Conservation (phyloP, 176 grass and related monocot genomes). For the Carex littledalei region DNA sequence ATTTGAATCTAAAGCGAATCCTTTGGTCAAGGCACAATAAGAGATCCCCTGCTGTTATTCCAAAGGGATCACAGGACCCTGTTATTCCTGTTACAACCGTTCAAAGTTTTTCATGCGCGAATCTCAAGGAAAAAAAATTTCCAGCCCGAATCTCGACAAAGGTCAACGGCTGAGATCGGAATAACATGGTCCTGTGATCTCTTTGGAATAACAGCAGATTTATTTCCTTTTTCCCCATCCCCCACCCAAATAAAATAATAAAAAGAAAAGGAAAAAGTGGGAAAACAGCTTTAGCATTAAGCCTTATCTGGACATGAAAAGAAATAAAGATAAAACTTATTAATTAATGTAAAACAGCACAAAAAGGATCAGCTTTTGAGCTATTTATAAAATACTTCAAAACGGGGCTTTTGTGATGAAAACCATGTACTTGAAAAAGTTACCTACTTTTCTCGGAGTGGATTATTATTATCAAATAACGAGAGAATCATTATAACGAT, state of each 20-base stretch:
- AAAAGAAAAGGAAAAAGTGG: constrained; percentile 7
- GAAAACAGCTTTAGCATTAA: constrained; percentile 2
- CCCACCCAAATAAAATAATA: constrained; percentile 10
- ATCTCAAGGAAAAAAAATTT: too few species aligned
- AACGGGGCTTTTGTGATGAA: neutral
- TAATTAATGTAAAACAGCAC: constrained; percentile 10
- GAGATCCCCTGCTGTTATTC: neutral
- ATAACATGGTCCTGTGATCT: too few species aligned
- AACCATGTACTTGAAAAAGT: constrained; percentile 10
- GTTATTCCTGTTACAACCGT: too few species aligned
- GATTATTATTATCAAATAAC: constrained; percentile 16
- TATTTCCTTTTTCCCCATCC: neutral
- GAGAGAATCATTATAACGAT: neutral
- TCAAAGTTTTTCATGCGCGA: too few species aligned
- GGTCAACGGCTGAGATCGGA: too few species aligned
- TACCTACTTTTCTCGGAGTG: neutral
- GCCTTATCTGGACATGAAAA: constrained; percentile 14
- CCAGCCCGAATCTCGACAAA: too few species aligned
- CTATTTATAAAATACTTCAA: constrained; percentile 1
- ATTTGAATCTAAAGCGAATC: neutral
- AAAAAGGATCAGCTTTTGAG: constrained; percentile 15
- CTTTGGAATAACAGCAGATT: too few species aligned
- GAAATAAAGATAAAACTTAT: neutral
- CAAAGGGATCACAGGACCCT: too few species aligned
- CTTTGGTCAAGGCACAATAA: neutral